These are phyloP conservation scores for Oligophagozyma castellii DNA, from an alignment of 1,139 yeast genomes.

Conservation along the genomic window DNA sequence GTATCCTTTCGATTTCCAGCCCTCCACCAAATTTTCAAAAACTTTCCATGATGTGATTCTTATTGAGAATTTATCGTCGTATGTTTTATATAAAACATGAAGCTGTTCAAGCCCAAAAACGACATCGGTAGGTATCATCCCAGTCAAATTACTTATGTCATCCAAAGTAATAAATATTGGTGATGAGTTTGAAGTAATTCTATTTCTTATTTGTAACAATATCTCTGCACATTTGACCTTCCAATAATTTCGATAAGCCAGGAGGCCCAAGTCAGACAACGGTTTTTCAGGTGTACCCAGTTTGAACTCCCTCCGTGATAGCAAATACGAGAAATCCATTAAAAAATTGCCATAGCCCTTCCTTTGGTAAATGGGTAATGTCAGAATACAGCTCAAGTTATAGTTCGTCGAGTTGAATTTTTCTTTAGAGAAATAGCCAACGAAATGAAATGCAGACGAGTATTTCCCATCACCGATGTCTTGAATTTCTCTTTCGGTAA, in stretches of 20 bases:
- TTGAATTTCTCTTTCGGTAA: slow-evolving; percentile 52
- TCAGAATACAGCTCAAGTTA: slow-evolving; percentile 81
- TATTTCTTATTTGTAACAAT: slow-evolving; percentile 17
- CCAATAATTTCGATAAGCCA: slow-evolving; percentile 87
- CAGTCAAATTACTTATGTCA: slow-evolving; percentile 53
- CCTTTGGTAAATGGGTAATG: slow-evolving; percentile 78
- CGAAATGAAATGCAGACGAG: slow-evolving; percentile 48
- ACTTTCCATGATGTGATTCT: slow-evolving; percentile 33
- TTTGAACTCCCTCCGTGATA: slow-evolving; percentile 60
- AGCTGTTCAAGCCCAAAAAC: slow-evolving; percentile 75
- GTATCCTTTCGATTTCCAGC: slow-evolving; percentile 47
- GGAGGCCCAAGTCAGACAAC: slow-evolving; percentile 68
- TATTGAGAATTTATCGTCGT: slow-evolving; percentile 37
- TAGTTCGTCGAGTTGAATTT: slow-evolving; percentile 61
- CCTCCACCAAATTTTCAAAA: slow-evolving; percentile 32
- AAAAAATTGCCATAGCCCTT: slow-evolving; percentile 81
- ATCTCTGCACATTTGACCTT: slow-evolving; percentile 39
- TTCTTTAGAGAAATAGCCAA: slow-evolving; percentile 90
- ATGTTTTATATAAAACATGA: slow-evolving; percentile 32
- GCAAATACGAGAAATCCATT: slow-evolving; percentile 77
- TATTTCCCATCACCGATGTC: slow-evolving; percentile 23
- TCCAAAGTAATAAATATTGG: slow-evolving; percentile 34
- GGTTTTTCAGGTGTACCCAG: slow-evolving; percentile 95
- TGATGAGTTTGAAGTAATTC: not conserved
- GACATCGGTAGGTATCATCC: slow-evolving; percentile 81